Conservation (phyloP, 2,329 filamentous ascomycete genomes). For the Diaporthe eres region DNA sequence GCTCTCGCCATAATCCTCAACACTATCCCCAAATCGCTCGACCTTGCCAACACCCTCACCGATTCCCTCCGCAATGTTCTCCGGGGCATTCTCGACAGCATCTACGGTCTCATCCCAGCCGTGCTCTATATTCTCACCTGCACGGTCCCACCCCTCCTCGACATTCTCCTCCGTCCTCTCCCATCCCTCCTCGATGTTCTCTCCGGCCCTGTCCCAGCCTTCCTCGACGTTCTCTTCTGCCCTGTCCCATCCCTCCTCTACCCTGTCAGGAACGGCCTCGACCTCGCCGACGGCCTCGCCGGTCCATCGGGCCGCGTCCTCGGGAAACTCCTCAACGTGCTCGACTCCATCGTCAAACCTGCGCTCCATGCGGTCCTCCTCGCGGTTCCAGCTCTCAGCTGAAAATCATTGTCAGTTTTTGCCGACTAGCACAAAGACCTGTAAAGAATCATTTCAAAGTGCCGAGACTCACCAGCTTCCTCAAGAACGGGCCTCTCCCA, state of each 20-base stretch:
- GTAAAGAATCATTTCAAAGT: accelerated
- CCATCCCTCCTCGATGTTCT: conserved; percentile 33
- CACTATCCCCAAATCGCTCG: conserved; percentile 34
- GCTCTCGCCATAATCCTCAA: conserved; percentile 18
- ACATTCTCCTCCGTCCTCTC: conserved; percentile 30
- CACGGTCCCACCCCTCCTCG: conserved; percentile 29
- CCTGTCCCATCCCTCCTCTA: conserved; percentile 29
- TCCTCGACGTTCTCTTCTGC: conserved; percentile 27
- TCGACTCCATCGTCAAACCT: conserved; percentile 36
- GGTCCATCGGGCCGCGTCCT: conserved; percentile 39
- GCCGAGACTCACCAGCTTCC: conserved; percentile 31
- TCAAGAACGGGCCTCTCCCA: conserved; percentile 36
- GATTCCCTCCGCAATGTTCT: conserved; percentile 34
- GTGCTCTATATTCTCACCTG: conserved; percentile 46
- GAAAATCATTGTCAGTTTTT: not conserved
- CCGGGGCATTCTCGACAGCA: conserved; percentile 36
- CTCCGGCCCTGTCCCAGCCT: conserved; percentile 25
- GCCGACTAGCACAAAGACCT: not conserved
- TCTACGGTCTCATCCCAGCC: conserved; percentile 41
- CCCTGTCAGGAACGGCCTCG: conserved; percentile 31
- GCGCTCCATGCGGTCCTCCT: conserved; percentile 34
- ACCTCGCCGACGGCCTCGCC: conserved; percentile 36
- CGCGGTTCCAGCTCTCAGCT: conserved; percentile 33
- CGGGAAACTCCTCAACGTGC: conserved; percentile 33
- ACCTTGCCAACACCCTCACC: conserved; percentile 36